Evolutionary conservation across 2,329 filamentous ascomycete genomes (phyloP), one percentile per base, ranked within the genome.

Genomic region (Pseudocercospora vitis): DNA sequence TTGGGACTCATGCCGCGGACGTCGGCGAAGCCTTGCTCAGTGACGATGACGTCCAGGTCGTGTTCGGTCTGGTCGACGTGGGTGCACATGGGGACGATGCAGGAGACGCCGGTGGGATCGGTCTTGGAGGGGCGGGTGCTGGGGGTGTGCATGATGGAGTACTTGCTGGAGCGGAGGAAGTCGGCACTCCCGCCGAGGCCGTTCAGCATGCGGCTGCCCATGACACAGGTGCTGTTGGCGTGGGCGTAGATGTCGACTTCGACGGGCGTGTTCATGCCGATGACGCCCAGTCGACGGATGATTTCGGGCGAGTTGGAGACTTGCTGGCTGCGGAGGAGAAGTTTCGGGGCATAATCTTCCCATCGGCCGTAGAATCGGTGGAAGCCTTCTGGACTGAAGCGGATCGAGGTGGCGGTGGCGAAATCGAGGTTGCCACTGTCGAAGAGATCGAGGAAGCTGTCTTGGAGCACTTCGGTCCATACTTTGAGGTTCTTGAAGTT

Each of bases 231-330:
- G 57, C 81, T 86, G 82, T 95, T 96, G 65, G 91, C 91, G 75
- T 95, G 90, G 2, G 90, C 91, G 75, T 95, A 95, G 67, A 95
- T 95, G 74, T 95, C 91, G 12, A 95, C 90, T 74, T 95, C 91
- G 42, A 95, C 89, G 18, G 90, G 90, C 0, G 90, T 95, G 80
- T 95, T 95, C 90, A 95, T 95, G 70, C 89, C 90, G 64, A 96
- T 95, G 62, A 91, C 85, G 57, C 90, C 90, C 1, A 95, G 78
- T 21, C 90, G 83, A 51, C 89, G 84, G 76, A 95, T 95, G 74
- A 95, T 91, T 74, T 95, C 90, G 55, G 90, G 90, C 2, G 85
- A 87, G 80, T 95, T 95, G 67, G 87, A 91, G 7, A 95, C 88
- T 69, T 88, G 83, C 76, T 95, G 90, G n/a, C 86, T 86, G 58